phyloP scores from a whole-genome alignment of 2,329 filamentous ascomycete species.

The Fusarium staphyleae region DNA sequence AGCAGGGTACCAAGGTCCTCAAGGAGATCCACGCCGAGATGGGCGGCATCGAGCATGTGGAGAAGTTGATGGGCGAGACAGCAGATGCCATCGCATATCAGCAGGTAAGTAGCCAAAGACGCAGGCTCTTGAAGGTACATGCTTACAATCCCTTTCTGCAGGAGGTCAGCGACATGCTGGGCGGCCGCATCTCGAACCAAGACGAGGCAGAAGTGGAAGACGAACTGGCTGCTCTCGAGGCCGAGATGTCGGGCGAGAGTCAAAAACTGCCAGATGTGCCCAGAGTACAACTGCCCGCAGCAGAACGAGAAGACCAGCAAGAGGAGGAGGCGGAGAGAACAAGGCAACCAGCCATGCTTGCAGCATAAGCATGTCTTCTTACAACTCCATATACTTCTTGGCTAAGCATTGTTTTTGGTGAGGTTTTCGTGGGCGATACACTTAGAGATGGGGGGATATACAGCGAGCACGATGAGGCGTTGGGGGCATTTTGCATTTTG shows the following conservation, averaged over 20 bases:
- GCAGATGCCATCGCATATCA: conserved; percentile 93
- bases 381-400: conserved; percentile 5
- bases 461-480: conserved; percentile 40
- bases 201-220: conserved; percentile 99
- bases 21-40: conserved; percentile 94
- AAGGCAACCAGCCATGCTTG: conserved; percentile 51
- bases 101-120: conserved; percentile 60
- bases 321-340: conserved; percentile 35
- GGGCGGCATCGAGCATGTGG: conserved; percentile 91
- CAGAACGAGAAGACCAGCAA: conserved; percentile 27
- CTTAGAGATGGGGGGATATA: conserved; percentile 34
- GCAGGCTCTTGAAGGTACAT: neutral
- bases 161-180: conserved; percentile 93
- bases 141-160: conserved; percentile 50
- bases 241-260: conserved; percentile 43
- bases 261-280: conserved; percentile 45
- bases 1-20: conserved; percentile 89
- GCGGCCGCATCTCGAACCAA: conserved; percentile 85
- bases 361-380: conserved; percentile 33
- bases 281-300: conserved; percentile 44
- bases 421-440: conserved; percentile 15
- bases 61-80: conserved; percentile 92
- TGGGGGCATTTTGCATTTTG: conserved; percentile 31
- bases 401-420: conserved; percentile 26
- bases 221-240: conserved; percentile 82